A percentile compares a stretch with the other conserved stretches of the same genome.
phyloP scores from a whole-genome alignment of 345 rosid genomes.

The Hibiscus trionum region DNA sequence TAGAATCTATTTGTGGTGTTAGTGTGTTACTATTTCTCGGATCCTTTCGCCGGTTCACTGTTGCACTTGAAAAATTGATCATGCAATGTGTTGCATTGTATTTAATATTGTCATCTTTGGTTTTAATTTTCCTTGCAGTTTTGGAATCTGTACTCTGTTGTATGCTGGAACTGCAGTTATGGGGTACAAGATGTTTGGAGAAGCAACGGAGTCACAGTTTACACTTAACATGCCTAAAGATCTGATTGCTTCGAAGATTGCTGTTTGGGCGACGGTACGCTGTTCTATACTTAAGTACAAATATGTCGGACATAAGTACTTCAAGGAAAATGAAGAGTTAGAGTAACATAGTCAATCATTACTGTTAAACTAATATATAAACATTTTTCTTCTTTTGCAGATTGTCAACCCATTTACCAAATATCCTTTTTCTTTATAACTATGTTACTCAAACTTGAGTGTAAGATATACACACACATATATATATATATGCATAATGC shows the following conservation, averaged over 20 bases:
- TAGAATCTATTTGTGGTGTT: background rate
- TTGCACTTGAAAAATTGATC: background rate
- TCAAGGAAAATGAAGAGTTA: background rate
- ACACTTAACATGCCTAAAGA: constrained; percentile 87
- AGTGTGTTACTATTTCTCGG: background rate
- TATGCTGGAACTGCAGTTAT: constrained; percentile 74
- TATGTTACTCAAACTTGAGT: background rate
- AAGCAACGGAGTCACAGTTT: constrained; percentile 59
- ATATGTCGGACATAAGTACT: background rate
- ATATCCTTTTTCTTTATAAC: constrained; percentile 21
- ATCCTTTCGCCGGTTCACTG: background rate
- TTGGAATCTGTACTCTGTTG: constrained; percentile 57
- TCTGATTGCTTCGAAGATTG: constrained; percentile 78
- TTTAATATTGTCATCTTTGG: background rate
- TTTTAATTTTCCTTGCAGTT: constrained; percentile 35
- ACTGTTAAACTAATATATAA: background rate
- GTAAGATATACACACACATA: background rate
- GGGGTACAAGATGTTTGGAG: constrained; percentile 96
- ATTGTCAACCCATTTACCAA: constrained; percentile 92
- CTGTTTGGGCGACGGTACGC: constrained; percentile 86
- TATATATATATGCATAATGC: background rate
- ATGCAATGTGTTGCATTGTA: too few species aligned
- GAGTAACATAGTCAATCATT: background rate
- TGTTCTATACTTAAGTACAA: constrained; percentile 2
- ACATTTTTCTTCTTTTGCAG: constrained; percentile 39